Evolutionary conservation across 1,284 basidiomycete species (phyloP).

Genomic region (Ustilago bromivora): DNA sequence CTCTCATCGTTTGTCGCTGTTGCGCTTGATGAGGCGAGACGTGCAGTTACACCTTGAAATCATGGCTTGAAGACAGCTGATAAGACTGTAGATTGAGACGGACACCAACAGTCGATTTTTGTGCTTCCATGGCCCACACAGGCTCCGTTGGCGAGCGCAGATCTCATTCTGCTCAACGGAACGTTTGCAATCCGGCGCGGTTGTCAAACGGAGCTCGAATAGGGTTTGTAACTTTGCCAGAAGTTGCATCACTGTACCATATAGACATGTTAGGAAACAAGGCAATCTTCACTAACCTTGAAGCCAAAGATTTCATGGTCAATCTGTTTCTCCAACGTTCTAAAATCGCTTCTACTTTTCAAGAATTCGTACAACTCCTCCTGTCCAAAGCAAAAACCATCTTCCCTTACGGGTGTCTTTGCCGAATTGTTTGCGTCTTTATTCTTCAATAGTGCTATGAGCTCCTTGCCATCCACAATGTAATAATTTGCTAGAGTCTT

Average conservation of each 20-base stretch:
- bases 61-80: too few species aligned
- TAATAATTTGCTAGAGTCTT: conserved; percentile 97
- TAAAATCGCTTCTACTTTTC: conserved; percentile 57
- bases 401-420: conserved; percentile 12
- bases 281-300: conserved; percentile 65
- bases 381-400: conserved; percentile 71
- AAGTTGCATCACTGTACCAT: too few species aligned
- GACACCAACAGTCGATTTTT: too few species aligned
- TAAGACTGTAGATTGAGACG: too few species aligned
- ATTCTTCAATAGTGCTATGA: conserved; percentile 72
- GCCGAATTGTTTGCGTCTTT: conserved; percentile 9
- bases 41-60: too few species aligned
- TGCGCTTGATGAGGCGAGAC: too few species aligned
- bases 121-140: too few species aligned
- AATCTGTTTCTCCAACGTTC: conserved; percentile 62
- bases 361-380: conserved; percentile 75
- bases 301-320: conserved; percentile 69
- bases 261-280: conserved; percentile 27
- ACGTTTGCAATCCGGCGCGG: too few species aligned
- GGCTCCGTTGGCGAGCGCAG: too few species aligned
- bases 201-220: too few species aligned
- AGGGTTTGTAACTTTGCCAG: too few species aligned
- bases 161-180: too few species aligned
- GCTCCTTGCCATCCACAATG: conserved; percentile 78
- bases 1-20: not conserved